These are phyloP conservation scores for Solanum commersonii DNA, from an alignment of 257 asterid genomes.

Conservation along the genomic window DNA sequence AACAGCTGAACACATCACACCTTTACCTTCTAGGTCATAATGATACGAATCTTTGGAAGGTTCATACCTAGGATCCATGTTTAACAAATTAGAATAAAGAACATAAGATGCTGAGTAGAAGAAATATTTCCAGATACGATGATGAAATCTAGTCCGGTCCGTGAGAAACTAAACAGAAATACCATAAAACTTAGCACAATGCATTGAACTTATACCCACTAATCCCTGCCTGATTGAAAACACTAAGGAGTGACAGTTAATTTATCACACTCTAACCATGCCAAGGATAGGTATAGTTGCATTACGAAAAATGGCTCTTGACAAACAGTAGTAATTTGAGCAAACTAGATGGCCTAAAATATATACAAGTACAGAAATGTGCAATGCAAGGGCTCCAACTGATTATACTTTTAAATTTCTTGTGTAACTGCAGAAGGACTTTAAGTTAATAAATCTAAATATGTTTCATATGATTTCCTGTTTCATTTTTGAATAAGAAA, in stretches of 20 bases:
- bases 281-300: background rate
- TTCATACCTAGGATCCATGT: conserved; percentile 48
- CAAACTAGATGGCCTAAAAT: background rate
- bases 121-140: background rate
- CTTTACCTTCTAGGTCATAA: conserved; percentile 70
- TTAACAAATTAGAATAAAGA: conserved; percentile 1
- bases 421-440: background rate
- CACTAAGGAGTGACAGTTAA: background rate
- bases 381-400: background rate
- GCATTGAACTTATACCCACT: background rate
- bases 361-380: background rate
- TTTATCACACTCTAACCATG: background rate
- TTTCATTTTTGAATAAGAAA: background rate
- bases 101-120: background rate
- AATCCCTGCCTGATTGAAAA: background rate
- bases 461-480: background rate
- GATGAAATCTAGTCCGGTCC: background rate
- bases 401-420: background rate
- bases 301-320: background rate
- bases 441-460: background rate
- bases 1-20: conserved; percentile 79
- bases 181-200: background rate
- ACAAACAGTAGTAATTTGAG: background rate
- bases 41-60: conserved; percentile 60
- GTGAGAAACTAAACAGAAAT: background rate